Evolutionary conservation across 2,329 filamentous ascomycete genomes (phyloP).

Genomic region (Ophiostoma ips): DNA sequence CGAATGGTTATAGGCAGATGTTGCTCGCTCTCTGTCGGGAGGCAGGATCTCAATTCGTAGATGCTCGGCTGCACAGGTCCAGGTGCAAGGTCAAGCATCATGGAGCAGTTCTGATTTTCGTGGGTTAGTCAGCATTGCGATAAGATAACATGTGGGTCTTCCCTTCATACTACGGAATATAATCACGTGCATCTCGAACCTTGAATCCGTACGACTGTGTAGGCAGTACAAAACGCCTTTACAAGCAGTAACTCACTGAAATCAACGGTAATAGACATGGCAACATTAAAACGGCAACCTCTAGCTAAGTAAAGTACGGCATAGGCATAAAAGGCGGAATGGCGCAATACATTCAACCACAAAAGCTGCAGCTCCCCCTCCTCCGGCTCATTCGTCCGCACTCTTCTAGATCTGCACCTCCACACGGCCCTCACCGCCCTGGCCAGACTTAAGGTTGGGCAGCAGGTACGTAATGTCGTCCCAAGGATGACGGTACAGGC

Average conservation of each 20-base stretch:
- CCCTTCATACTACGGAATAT: too few relatives aligned
- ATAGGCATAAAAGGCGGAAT: not conserved
- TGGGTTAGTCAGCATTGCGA: not conserved
- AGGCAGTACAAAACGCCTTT: too few relatives aligned
- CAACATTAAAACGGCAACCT: not conserved
- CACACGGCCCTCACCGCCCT: constrained; percentile 71
- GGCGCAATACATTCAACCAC: not conserved
- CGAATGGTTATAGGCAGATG: not conserved
- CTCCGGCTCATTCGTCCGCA: not conserved
- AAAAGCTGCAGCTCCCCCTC: not conserved
- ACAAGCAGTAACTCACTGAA: too few relatives aligned
- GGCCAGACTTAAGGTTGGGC: constrained; percentile 59
- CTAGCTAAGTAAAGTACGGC: not conserved
- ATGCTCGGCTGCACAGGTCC: not conserved
- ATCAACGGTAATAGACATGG: not conserved
- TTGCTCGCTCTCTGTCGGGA: not conserved
- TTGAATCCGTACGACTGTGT: too few relatives aligned
- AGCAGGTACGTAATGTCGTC: constrained; percentile 95
- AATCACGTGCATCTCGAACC: too few relatives aligned
- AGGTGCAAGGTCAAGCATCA: not conserved
- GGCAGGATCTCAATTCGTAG: not conserved
- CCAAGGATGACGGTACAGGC: constrained; percentile 98
- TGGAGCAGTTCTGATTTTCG: not conserved
- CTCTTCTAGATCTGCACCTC: constrained; percentile 63
- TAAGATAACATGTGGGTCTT: too few relatives aligned